Evolutionary conservation across 192 early-diverging fungal genomes (phyloP), one percentile per base, ranked within the genome.

Genomic region (Gryganskiella cystojenkinii): DNA sequence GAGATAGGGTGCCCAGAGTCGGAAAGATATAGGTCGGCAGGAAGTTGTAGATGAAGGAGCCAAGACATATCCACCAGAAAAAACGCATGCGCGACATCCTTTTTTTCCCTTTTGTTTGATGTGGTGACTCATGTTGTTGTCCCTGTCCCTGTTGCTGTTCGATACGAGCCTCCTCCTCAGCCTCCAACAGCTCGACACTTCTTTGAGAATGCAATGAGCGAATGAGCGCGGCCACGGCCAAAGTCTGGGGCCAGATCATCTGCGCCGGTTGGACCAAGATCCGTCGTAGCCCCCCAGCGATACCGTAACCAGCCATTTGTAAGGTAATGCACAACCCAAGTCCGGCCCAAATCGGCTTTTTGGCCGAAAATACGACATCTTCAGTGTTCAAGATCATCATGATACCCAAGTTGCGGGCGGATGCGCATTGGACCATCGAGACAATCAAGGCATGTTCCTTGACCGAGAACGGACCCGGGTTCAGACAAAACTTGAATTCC

Each of bases 211-310:
- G 92, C 44, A 95, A 86, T 5, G 91, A 87, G 8, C 88, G 83
- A 78, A 93, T 92, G 24, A 95, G 74, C 7, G 92, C 88, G 22
- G 94, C 89, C 45, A 84, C 88, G 19, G 91, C 83, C 22, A 96
- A 82, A 20, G 82, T 89, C 0, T 84, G 61, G 2, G 96, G 96
- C 94, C 94, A 98, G 31, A 93, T 81, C 94, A 96, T 95, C 3
- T 88, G 82, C 3, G 91, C 79, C 14, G 95, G 95, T 57, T 89
- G 85, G 5, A 98, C 93, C 15, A 98, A 80, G 71, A 89, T 94
- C 22, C 81, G 74, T 33, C 70, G 63, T 3, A 74, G 42, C 13
- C 69, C 65, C 42, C 84, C 83, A 14, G 84, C 84, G 34, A 85
- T 60, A 3, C 71, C 79, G 51, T 80, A 85, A 10, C 84, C 84